Percentiles rank a stretch among this genome's conserved stretches.
These are phyloP conservation scores for Erysimum cheiri DNA, from an alignment of 441 rosid genomes.

Conservation along the genomic window DNA sequence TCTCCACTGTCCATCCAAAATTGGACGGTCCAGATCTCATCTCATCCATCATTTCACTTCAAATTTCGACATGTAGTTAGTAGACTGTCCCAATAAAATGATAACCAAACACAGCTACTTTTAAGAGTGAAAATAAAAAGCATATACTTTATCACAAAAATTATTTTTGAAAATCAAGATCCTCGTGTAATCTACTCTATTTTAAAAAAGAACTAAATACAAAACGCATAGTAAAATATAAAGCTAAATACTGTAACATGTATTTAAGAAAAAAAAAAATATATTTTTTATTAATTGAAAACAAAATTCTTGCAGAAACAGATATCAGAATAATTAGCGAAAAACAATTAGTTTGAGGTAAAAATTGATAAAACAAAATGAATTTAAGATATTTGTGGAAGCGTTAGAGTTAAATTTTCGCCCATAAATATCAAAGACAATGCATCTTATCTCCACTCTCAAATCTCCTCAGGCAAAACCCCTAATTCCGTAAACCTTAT, in stretches of 20 bases:
- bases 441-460: conserved; percentile 28
- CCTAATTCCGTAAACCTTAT: conserved; percentile 40
- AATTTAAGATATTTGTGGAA: conserved; percentile 8
- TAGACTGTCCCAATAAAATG: conserved; percentile 7
- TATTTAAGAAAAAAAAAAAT: background rate
- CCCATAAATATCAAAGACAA: conserved; percentile 30
- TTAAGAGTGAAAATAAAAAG: conserved; percentile 7
- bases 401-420: too few relatives aligned
- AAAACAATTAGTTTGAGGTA: background rate
- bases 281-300: background rate
- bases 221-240: background rate
- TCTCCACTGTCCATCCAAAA: conserved; percentile 32
- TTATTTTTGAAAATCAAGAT: background rate
- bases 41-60: conserved; percentile 11
- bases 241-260: background rate
- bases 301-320: background rate
- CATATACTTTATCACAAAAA: background rate
- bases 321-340: background rate
- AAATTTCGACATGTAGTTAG: conserved; percentile 27
- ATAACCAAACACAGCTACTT: conserved; percentile 1
- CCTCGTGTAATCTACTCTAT: background rate
- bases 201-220: background rate
- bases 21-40: conserved; percentile 33
- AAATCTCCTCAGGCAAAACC: conserved; percentile 27
- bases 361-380: background rate